phyloP scores from a whole-genome alignment of 2,329 filamentous ascomycete genomes.

The Xylaria hypoxylon region DNA sequence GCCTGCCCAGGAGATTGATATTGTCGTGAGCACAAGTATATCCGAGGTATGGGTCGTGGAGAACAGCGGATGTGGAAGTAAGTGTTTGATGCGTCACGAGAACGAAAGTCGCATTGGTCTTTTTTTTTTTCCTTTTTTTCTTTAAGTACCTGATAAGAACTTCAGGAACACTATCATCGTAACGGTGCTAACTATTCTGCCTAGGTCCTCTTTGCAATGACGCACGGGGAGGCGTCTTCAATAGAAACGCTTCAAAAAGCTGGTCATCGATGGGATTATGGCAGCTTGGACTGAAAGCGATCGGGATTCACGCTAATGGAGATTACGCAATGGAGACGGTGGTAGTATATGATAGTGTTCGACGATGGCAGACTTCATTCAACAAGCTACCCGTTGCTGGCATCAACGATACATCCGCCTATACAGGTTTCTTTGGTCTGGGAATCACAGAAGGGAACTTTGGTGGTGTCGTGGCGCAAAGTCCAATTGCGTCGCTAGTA shows the following conservation, averaged over 20 bases:
- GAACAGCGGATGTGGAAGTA: slow-evolving; percentile 66
- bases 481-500: slow-evolving; percentile 68
- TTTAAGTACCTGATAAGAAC: background rate
- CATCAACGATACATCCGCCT: slow-evolving; percentile 67
- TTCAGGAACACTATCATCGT: background rate
- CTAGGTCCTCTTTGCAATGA: slow-evolving; percentile 64
- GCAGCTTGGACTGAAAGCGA: slow-evolving; percentile 68
- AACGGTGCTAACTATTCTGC: slow-evolving; percentile 18
- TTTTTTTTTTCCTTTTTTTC: no score
- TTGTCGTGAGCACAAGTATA: slow-evolving; percentile 73
- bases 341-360: slow-evolving; percentile 55
- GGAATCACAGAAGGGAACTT: slow-evolving; percentile 68
- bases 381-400: slow-evolving; percentile 61
- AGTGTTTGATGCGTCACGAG: slow-evolving; percentile 42
- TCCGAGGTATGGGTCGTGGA: slow-evolving; percentile 79
- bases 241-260: slow-evolving; percentile 63
- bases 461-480: slow-evolving; percentile 59
- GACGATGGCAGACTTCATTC: slow-evolving; percentile 56
- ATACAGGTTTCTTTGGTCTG: slow-evolving; percentile 67
- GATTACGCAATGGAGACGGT: slow-evolving; percentile 70
- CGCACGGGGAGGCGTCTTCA: slow-evolving; percentile 70
- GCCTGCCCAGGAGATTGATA: slow-evolving; percentile 64
- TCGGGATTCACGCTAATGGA: slow-evolving; percentile 71
- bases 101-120: background rate
- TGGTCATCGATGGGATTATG: slow-evolving; percentile 71